Evolutionary conservation across 306 rosid species (phyloP), one percentile per base, ranked within the genome.

Genomic region (Bauhinia variegata): DNA sequence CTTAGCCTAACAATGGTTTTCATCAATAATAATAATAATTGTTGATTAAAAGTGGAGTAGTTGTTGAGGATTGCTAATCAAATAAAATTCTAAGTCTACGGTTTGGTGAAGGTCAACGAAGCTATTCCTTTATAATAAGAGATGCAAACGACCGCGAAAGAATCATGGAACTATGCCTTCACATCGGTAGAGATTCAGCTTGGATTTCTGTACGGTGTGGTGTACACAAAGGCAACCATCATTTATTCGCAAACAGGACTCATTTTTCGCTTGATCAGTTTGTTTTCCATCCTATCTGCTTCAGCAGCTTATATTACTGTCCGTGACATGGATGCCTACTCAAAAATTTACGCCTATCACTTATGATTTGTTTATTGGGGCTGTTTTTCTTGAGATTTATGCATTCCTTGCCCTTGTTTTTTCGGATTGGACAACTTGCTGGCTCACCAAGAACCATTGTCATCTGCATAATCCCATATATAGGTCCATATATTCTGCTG

Each of bases 141-240:
- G 51, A n/a, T 48, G 60, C 43, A 46, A 5, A 11, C 19, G 46
- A 23, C 28, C 28, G 2, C 28, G n/a, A 23, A 23, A 23, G 28
- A 8, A 30, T 19, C 57, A 2, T 67, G 7, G 7, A 15, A 34
- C 0, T 62, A 23, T 10, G 80, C 72, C 52, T 79, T 79, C 42
- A 36, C 19, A 36, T 68, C 76, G 50, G 58, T 80, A 8, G 85
- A 76, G 56, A 4, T 76, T 4, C 80, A 80, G 69, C 85, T 80
- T 1, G 85, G 70, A 17, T 76, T 80, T 14, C 17, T 72, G 46
- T 68, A 60, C 44, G 79, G 76, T 34, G 23, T 51, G n/a, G 28
- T 80, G 15, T 76, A 68, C 31, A 80, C 82, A 0, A 80, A 80
- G 36, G 69, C 85, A 4, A 42, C 38, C 2, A 4, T 63, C 9